Evolutionary conservation across 2,329 filamentous ascomycete species (phyloP).

Genomic region (Sphaceloma murrayae): DNA sequence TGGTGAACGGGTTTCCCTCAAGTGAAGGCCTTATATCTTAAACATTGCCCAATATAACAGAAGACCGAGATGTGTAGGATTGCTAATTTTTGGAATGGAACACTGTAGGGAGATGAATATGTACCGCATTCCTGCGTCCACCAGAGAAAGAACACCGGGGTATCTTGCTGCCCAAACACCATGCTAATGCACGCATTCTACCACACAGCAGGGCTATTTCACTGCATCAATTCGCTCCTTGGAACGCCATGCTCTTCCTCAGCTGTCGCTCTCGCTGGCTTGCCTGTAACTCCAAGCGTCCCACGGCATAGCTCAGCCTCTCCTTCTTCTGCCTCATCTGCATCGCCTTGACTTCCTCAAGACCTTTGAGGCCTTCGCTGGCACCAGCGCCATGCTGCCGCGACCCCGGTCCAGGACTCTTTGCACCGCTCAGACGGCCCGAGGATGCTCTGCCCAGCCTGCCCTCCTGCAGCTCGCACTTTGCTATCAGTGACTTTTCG

Average conservation of each 20-base stretch:
- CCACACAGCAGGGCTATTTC: too few species aligned
- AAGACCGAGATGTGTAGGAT: too few species aligned
- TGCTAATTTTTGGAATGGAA: too few species aligned
- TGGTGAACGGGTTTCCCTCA: too few species aligned
- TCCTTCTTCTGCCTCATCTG: slow-evolving; percentile 74
- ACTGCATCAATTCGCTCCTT: slow-evolving; percentile 7
- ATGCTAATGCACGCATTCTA: too few species aligned
- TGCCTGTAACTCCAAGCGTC: slow-evolving; percentile 77
- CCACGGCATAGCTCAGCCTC: slow-evolving; percentile 74
- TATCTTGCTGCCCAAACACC: not conserved
- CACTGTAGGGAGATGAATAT: too few species aligned
- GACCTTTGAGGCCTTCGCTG: slow-evolving; percentile 31
- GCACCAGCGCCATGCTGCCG: slow-evolving; percentile 19
- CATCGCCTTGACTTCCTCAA: slow-evolving; percentile 51
- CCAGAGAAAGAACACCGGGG: not conserved
- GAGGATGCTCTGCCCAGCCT: slow-evolving; percentile 38
- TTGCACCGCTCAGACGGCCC: slow-evolving; percentile 7
- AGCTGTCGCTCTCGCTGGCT: slow-evolving; percentile 63
- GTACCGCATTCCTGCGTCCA: too few species aligned
- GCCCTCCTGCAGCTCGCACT: slow-evolving; percentile 74
- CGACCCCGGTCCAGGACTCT: slow-evolving; percentile 16
- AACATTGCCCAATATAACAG: too few species aligned
- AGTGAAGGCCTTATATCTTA: too few species aligned
- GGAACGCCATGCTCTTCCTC: slow-evolving; percentile 58
- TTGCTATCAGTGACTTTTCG: slow-evolving; percentile 73